Conservation (phyloP, 2,329 filamentous ascomycete species). For the Colletotrichum camelliae region DNA sequence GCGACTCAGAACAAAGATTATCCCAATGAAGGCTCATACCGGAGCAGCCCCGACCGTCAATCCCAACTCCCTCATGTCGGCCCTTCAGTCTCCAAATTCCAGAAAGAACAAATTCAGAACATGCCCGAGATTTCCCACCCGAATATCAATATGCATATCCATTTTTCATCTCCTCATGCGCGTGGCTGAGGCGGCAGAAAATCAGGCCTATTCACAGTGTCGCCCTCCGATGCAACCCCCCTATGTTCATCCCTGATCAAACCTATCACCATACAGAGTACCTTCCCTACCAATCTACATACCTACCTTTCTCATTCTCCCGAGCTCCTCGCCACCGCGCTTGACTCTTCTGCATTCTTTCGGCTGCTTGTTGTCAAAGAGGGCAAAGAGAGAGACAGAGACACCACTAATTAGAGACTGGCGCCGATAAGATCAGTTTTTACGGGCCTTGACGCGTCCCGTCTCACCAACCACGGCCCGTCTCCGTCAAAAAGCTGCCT, state of each 20-base stretch:
- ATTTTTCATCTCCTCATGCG: conserved; percentile 14
- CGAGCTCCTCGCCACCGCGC: not conserved
- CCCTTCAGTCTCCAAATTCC: not conserved
- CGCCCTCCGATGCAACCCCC: conserved; percentile 5
- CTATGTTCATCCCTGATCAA: conserved; percentile 1
- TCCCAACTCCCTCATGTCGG: not conserved
- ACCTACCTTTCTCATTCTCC: not conserved
- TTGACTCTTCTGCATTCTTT: not conserved
- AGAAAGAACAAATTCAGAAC: conserved; percentile 15
- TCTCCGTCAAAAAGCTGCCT: not conserved
- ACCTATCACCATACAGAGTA: not conserved
- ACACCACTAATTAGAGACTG: not conserved
- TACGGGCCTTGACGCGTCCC: conserved; percentile 3
- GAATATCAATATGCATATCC: conserved; percentile 11
- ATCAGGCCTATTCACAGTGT: not conserved
- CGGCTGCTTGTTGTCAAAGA: not conserved
- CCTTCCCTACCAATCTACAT: not conserved
- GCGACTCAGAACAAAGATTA: conserved; percentile 3
- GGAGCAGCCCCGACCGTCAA: not conserved
- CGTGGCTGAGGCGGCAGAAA: conserved; percentile 5
- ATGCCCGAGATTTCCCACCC: conserved; percentile 5
- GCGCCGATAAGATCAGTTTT: not conserved
- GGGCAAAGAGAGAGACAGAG: not conserved
- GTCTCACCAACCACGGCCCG: conserved; percentile 6
- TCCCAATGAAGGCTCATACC: conserved; percentile 1